phyloP scores from a whole-genome alignment of 495 filamentous ascomycete species.

The Hypoxylon rickii region DNA sequence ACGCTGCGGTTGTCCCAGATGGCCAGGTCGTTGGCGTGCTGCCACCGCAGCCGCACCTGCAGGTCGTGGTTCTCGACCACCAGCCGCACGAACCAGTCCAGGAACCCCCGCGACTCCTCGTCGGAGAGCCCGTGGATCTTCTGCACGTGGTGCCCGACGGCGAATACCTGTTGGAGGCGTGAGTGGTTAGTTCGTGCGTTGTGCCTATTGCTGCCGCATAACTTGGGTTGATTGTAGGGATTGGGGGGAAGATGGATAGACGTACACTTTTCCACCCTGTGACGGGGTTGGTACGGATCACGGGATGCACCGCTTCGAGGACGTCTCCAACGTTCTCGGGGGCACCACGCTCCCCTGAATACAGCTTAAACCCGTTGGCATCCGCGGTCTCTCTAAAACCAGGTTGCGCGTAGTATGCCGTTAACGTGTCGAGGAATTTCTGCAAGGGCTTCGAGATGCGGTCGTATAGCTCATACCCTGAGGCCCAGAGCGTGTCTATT shows the following conservation, averaged over 20 bases:
- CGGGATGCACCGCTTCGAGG: slow-evolving; percentile 67
- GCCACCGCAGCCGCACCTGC: not conserved
- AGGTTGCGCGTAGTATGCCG: slow-evolving; percentile 67
- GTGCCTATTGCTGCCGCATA: no score
- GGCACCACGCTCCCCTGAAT: slow-evolving; percentile 59
- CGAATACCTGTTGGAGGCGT: no score
- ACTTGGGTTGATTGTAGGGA: no score
- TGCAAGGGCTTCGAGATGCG: slow-evolving; percentile 68
- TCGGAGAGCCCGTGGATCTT: not conserved
- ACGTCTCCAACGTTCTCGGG: slow-evolving; percentile 70
- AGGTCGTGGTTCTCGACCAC: not conserved
- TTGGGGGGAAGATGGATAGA: no score
- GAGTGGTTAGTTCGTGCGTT: no score
- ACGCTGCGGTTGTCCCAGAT: not conserved
- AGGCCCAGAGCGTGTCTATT: slow-evolving; percentile 75
- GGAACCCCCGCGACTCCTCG: not conserved
- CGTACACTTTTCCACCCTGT: slow-evolving; percentile 80
- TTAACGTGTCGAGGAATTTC: slow-evolving; percentile 69
- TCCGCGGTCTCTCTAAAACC: slow-evolving; percentile 62
- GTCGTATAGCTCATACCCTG: slow-evolving; percentile 80
- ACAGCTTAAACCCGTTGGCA: slow-evolving; percentile 60
- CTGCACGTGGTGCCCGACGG: not conserved
- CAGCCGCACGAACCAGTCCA: not conserved
- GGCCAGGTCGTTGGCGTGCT: not conserved
- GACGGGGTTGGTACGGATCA: slow-evolving; percentile 79